A percentile compares a stretch with the other conserved stretches of the same genome.
Evolutionary conservation across 108 stramenopile genomes (phyloP).

Genomic region (Skeletonema menzelii): DNA sequence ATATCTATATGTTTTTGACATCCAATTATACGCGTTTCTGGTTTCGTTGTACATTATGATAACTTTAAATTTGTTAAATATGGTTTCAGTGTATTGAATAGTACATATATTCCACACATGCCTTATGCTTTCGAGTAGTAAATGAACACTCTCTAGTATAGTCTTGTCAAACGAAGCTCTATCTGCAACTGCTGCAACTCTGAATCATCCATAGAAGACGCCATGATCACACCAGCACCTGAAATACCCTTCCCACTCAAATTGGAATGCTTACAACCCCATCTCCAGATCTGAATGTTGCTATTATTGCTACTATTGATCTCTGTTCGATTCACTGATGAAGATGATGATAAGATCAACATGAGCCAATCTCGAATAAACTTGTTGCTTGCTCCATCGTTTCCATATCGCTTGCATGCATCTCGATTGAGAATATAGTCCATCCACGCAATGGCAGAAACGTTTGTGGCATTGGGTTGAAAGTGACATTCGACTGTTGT

Average conservation of each 20-base stretch:
- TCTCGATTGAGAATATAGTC: conserved; percentile 20
- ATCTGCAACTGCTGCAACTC: neutral
- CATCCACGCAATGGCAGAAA: conserved; percentile 5
- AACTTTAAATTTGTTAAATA: too few species aligned
- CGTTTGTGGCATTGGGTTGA: conserved; percentile 1
- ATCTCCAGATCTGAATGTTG: conserved; percentile 13
- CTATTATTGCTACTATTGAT: neutral
- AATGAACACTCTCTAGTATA: neutral
- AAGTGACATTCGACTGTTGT: conserved; percentile 14
- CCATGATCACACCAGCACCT: conserved; percentile 17
- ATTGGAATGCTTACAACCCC: conserved; percentile 17
- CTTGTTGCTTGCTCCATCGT: neutral
- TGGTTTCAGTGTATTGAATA: too few species aligned
- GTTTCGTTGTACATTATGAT: too few species aligned
- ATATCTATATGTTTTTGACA: too few species aligned
- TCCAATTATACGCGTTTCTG: too few species aligned
- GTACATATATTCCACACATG: too few species aligned
- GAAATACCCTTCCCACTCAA: conserved; percentile 9
- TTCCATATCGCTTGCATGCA: neutral
- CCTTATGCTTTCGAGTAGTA: too few species aligned
- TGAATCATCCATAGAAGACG: neutral
- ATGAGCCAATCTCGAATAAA: conserved; percentile 10
- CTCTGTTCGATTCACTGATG: neutral
- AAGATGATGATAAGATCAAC: neutral
- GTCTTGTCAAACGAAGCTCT: conserved; percentile 18